Evolutionary conservation across 371 early-diverging fungal species (phyloP).

Genomic region (Mucor mucedo): DNA sequence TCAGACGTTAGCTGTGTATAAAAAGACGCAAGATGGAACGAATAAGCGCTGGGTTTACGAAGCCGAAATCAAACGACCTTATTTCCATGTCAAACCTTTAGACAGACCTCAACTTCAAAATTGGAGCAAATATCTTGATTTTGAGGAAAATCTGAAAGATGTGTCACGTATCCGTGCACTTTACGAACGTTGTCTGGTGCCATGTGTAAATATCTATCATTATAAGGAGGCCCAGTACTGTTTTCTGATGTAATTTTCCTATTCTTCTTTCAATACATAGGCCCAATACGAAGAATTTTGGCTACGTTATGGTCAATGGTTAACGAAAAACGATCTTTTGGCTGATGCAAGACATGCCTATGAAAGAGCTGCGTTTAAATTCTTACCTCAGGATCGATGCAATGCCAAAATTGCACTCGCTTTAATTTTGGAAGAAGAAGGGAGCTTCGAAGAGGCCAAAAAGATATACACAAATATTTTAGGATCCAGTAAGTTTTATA

Average conservation of each 20-base stretch:
- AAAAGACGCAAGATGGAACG: conserved; percentile 63
- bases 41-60: conserved; percentile 60
- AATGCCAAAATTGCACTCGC: conserved; percentile 56
- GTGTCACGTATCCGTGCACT: conserved; percentile 58
- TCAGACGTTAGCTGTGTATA: conserved; percentile 55
- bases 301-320: conserved; percentile 64
- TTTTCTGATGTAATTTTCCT: not conserved
- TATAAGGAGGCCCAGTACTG: too few species aligned
- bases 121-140: conserved; percentile 74
- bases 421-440: conserved; percentile 59
- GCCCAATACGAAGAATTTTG: conserved; percentile 76
- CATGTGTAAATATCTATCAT: conserved; percentile 59
- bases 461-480: conserved; percentile 51
- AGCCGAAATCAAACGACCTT: conserved; percentile 71
- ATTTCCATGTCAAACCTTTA: conserved; percentile 78
- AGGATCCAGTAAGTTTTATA: conserved; percentile 40
- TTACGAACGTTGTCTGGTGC: conserved; percentile 75
- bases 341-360: conserved; percentile 49
- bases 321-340: conserved; percentile 25
- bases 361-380: conserved; percentile 32
- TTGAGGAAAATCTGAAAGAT: conserved; percentile 65
- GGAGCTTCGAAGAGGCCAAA: conserved; percentile 53
- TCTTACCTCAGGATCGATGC: conserved; percentile 42
- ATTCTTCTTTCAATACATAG: conserved; percentile 24
- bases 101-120: conserved; percentile 68